phyloP scores from a whole-genome alignment of 78 protist genomes.

The Protostelium mycophagum region DNA sequence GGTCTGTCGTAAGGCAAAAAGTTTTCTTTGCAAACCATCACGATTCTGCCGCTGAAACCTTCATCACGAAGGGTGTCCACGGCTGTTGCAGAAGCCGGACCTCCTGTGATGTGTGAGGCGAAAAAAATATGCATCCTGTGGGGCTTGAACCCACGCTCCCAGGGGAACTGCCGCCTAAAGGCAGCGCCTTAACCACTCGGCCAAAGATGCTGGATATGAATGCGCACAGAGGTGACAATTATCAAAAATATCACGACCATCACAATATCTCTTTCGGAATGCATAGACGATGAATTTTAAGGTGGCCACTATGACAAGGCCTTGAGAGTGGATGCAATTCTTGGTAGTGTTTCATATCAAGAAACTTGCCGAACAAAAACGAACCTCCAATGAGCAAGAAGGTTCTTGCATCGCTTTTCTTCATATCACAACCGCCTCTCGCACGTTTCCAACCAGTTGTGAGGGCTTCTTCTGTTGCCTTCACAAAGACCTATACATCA shows the following conservation, averaged over 20 bases:
- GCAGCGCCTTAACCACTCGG: background rate
- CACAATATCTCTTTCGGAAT: no score
- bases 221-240: background rate
- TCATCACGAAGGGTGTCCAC: slow-evolving; percentile 2
- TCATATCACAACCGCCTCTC: background rate
- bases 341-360: no score
- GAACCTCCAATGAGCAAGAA: background rate
- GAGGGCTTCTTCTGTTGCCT: background rate
- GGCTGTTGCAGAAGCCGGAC: slow-evolving; percentile 3
- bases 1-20: slow-evolving; percentile 15
- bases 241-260: no score
- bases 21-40: slow-evolving; percentile 7
- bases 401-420: background rate
- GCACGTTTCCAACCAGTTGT: background rate
- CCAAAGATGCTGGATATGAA: background rate
- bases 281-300: no score
- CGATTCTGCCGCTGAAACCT: slow-evolving; percentile 14
- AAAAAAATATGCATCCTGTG: no score
- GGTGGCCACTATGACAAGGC: no score
- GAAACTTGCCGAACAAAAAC: no score
- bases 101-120: slow-evolving; percentile 16
- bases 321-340: no score
- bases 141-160: background rate
- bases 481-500: background rate
- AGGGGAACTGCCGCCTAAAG: background rate